Percentiles rank a stretch among this genome's conserved stretches.
These are phyloP conservation scores for Tetrapyrgos nigripes DNA, from an alignment of 1,284 basidiomycete genomes.

Conservation along the genomic window DNA sequence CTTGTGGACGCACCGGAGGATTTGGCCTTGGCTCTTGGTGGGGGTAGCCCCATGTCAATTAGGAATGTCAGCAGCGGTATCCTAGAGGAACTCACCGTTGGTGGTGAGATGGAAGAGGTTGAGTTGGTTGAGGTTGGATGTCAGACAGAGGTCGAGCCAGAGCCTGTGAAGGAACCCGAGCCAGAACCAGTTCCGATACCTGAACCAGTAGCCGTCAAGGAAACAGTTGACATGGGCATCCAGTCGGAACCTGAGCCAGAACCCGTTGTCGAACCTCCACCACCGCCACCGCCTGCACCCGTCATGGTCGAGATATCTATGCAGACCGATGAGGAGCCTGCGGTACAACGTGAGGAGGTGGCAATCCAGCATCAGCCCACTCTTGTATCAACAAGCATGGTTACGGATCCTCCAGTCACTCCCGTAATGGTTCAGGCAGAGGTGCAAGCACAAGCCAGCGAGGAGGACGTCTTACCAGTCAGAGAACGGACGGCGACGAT, in stretches of 20 bases:
- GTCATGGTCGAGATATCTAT: slow-evolving; percentile 50
- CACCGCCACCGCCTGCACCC: neutral
- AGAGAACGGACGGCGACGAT: slow-evolving; percentile 51
- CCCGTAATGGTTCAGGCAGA: slow-evolving; percentile 39
- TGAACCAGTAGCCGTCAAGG: slow-evolving; percentile 28
- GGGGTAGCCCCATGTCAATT: slow-evolving; percentile 44
- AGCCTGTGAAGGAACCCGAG: slow-evolving; percentile 33
- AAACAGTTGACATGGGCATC: slow-evolving; percentile 22
- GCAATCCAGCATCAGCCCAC: slow-evolving; percentile 27
- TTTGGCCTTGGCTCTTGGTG: slow-evolving; percentile 54
- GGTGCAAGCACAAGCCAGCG: slow-evolving; percentile 15
- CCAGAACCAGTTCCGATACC: slow-evolving; percentile 22
- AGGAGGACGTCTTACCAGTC: slow-evolving; percentile 9
- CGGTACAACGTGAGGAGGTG: slow-evolving; percentile 3
- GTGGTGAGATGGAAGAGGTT: slow-evolving; percentile 47
- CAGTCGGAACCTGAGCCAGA: slow-evolving; percentile 27
- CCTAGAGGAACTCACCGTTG: slow-evolving; percentile 13
- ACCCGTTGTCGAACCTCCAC: neutral
- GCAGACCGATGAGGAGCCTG: slow-evolving; percentile 53
- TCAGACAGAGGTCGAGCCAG: slow-evolving; percentile 54
- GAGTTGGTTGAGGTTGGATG: slow-evolving; percentile 68
- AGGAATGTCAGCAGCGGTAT: slow-evolving; percentile 10
- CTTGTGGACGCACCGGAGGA: slow-evolving; percentile 73
- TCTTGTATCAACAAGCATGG: slow-evolving; percentile 41
- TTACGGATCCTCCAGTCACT: slow-evolving; percentile 46